Evolutionary conservation across 1,284 basidiomycete genomes (phyloP).

Genomic region (Rhodotorula mucilaginosa): DNA sequence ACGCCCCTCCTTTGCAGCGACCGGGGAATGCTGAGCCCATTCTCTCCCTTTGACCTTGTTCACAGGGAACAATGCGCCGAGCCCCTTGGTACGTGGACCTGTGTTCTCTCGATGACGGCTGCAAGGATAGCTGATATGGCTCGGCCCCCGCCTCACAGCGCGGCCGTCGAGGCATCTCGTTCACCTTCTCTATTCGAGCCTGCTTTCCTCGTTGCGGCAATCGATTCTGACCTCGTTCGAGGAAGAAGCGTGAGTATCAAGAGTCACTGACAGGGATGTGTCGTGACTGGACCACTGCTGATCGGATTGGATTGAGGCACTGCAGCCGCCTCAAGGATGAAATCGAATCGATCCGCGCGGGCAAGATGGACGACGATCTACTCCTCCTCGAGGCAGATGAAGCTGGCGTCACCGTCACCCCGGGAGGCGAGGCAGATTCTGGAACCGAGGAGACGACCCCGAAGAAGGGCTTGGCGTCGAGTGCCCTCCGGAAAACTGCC

Average conservation of each 20-base stretch:
- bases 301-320: too few relatives aligned
- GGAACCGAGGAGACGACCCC: slow-evolving; percentile 1
- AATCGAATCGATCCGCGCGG: slow-evolving; percentile 1
- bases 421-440: not conserved
- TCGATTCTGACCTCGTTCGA: slow-evolving; percentile 6
- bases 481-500: not conserved
- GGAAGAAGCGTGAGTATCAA: slow-evolving; percentile 15
- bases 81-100: not conserved
- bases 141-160: not conserved
- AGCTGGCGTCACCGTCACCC: not conserved
- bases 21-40: not conserved
- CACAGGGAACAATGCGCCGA: not conserved
- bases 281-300: not conserved
- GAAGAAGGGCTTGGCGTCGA: not conserved
- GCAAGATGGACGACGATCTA: not conserved
- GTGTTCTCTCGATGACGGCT: not conserved
- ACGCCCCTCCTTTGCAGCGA: too few relatives aligned
- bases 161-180: slow-evolving; percentile 23
- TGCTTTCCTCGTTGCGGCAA: slow-evolving; percentile 7
- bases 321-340: slow-evolving; percentile 14
- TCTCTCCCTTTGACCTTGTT: not conserved
- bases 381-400: not conserved
- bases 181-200: slow-evolving; percentile 22
- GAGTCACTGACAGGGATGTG: too few relatives aligned
- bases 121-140: not conserved